Conservation (phyloP, 106 monocot species). For the Ottelia alismoides region DNA sequence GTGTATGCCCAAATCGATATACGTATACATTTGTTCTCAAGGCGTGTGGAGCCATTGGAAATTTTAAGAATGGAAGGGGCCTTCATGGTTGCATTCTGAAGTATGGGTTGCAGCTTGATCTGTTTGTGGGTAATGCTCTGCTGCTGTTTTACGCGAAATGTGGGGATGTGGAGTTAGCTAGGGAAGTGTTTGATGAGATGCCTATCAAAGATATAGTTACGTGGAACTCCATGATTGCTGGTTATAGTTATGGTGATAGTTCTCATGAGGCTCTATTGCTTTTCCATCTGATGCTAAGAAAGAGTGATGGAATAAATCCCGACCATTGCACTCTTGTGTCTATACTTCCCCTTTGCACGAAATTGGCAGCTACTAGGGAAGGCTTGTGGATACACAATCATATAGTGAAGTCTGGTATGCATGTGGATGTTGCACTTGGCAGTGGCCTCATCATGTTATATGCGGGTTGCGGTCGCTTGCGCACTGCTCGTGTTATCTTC, state of each 20-base stretch:
- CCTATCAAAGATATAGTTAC: constrained; percentile 27
- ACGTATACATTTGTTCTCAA: constrained; percentile 5
- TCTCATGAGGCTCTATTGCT: constrained; percentile 23
- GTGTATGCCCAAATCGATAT: constrained; percentile 4
- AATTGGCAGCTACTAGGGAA: constrained; percentile 14
- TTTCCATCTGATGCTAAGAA: constrained; percentile 37
- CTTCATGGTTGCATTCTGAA: constrained; percentile 53
- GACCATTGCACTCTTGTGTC: constrained; percentile 61
- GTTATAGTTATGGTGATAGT: constrained; percentile 16
- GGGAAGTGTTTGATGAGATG: constrained; percentile 31
- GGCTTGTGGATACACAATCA: constrained; percentile 50
- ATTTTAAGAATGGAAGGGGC: neutral
- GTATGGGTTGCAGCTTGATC: constrained; percentile 26
- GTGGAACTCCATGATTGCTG: constrained; percentile 71
- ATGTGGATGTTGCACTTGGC: constrained; percentile 26
- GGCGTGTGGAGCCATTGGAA: neutral
- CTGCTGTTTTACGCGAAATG: constrained; percentile 34
- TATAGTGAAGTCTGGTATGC: constrained; percentile 31
- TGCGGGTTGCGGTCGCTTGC: constrained; percentile 46
- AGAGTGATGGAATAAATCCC: constrained; percentile 17
- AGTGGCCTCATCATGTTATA: constrained; percentile 61
- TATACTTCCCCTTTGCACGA: constrained; percentile 45
- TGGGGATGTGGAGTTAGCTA: constrained; percentile 45
- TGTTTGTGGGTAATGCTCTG: constrained; percentile 26
- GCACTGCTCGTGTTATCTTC: constrained; percentile 25